Conservation (phyloP, 2,329 filamentous ascomycete genomes). For the Periconia sp. region DNA sequence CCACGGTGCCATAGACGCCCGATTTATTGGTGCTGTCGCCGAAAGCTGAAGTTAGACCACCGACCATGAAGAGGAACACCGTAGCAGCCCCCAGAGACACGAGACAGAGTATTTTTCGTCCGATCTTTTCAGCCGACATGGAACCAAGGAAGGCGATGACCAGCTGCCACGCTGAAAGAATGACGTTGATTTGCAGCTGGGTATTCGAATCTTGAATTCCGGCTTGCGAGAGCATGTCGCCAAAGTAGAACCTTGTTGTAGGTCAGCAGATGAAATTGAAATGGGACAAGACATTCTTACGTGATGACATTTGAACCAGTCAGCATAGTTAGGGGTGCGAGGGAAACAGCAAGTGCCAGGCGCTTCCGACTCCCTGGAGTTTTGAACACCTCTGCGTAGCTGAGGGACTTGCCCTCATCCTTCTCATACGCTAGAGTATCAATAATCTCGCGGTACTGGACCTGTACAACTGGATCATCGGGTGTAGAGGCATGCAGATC, state of each 20-base stretch:
- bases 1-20: conserved; percentile 40
- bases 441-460: conserved; percentile 9
- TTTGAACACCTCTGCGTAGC: conserved; percentile 3
- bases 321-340: conserved; percentile 35
- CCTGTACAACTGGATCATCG: conserved; percentile 2
- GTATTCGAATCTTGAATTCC: conserved; percentile 52
- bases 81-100: conserved; percentile 1
- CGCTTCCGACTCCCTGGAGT: conserved; percentile 38
- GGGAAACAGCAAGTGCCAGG: conserved; percentile 46
- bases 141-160: conserved; percentile 32
- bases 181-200: conserved; percentile 49
- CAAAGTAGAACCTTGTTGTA: conserved; percentile 46
- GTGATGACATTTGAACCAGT: conserved; percentile 10
- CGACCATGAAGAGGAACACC: conserved; percentile 14
- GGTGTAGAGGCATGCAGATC: conserved; percentile 57
- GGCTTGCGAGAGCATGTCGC: conserved; percentile 50
- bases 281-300: too few relatives aligned
- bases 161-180: conserved; percentile 16
- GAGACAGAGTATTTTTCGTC: conserved; percentile 23
- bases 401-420: not conserved
- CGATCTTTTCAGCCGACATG: conserved; percentile 39
- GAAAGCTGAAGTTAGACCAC: conserved; percentile 22
- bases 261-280: conserved; percentile 25
- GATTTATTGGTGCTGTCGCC: conserved; percentile 44
- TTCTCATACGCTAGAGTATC: conserved; percentile 3